These are phyloP conservation scores for Przewalskia tangutica DNA, from an alignment of 257 asterid genomes.

Conservation along the genomic window DNA sequence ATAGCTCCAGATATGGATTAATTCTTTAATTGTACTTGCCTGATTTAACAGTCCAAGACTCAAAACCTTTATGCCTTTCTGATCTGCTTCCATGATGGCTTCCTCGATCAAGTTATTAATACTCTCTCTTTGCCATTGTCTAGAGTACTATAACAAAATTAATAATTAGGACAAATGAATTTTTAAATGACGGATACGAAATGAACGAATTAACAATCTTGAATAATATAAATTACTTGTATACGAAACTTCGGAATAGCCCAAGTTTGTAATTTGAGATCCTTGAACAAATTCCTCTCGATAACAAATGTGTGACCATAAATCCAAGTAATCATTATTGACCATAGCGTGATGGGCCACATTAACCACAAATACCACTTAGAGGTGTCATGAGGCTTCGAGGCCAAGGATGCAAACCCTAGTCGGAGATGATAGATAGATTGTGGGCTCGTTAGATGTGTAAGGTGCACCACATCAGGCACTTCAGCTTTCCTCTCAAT, in stretches of 20 bases:
- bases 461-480: constrained; percentile 25
- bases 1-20: too few species aligned
- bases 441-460: constrained; percentile 28
- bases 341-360: constrained; percentile 26
- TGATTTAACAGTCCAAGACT: constrained; percentile 28
- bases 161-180: neutral
- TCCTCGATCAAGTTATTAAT: constrained; percentile 19
- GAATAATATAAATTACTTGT: constrained; percentile 29
- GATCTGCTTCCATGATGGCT: constrained; percentile 23
- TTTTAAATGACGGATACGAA: too few species aligned
- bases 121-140: constrained; percentile 16
- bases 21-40: too few species aligned
- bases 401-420: constrained; percentile 24
- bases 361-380: constrained; percentile 29
- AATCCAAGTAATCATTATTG: constrained; percentile 13
- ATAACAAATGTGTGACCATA: constrained; percentile 16
- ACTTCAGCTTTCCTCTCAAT: constrained; percentile 15
- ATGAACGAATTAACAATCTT: too few species aligned
- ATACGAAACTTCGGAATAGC: constrained; percentile 32
- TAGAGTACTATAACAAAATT: constrained; percentile 11
- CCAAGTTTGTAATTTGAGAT: constrained; percentile 23
- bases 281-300: constrained; percentile 21
- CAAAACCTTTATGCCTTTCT: constrained; percentile 20
- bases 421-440: constrained; percentile 27
- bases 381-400: constrained; percentile 13